Percentiles rank a stretch among this genome's conserved stretches.
phyloP scores from a whole-genome alignment of 2,329 filamentous ascomycete species.

The Rhynchosporium secalis region DNA sequence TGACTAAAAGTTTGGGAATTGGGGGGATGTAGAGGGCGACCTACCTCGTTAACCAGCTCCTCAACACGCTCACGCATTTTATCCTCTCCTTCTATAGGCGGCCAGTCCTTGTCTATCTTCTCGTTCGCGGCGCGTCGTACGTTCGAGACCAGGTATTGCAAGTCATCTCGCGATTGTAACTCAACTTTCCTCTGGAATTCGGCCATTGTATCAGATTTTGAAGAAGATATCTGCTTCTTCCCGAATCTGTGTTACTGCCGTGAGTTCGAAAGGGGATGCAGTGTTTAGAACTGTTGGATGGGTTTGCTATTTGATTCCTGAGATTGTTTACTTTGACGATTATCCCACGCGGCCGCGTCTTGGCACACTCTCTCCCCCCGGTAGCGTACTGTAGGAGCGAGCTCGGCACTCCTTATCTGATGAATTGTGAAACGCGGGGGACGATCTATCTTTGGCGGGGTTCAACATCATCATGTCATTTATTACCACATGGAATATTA shows the following conservation, averaged over 20 bases:
- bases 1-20: no score
- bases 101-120: slow-evolving; percentile 68
- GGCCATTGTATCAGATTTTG: slow-evolving; percentile 29
- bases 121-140: slow-evolving; percentile 66
- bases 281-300: neutral
- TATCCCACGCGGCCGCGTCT: slow-evolving; percentile 17
- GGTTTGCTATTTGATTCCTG: neutral
- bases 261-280: neutral
- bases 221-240: neutral
- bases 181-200: slow-evolving; percentile 70
- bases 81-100: slow-evolving; percentile 61
- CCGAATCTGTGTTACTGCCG: neutral
- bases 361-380: slow-evolving; percentile 15
- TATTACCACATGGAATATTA: neutral
- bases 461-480: neutral
- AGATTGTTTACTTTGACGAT: slow-evolving; percentile 11
- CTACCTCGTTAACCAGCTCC: slow-evolving; percentile 58
- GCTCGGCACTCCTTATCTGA: slow-evolving; percentile 11
- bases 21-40: slow-evolving; percentile 13
- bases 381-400: neutral
- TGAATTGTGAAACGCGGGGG: slow-evolving; percentile 10
- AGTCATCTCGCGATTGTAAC: slow-evolving; percentile 73
- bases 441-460: slow-evolving; percentile 3
- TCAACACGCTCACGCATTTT: slow-evolving; percentile 60
- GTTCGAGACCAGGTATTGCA: slow-evolving; percentile 68